Percentiles rank a stretch among this genome's conserved stretches.
These are phyloP conservation scores for Echeveria elegans DNA, from an alignment of 164 flowering plant species.

Conservation along the genomic window DNA sequence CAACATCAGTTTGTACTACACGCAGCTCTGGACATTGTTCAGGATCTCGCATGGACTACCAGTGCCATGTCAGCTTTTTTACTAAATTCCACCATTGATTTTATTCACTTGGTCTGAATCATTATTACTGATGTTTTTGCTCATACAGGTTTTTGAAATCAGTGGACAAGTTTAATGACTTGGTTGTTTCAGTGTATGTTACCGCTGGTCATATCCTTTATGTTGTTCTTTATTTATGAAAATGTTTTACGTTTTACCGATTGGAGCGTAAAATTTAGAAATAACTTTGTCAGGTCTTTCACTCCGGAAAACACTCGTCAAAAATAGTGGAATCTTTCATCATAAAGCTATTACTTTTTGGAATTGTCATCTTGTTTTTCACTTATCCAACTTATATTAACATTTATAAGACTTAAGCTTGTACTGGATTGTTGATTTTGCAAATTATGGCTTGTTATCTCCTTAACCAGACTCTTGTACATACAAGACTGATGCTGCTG, in stretches of 20 bases:
- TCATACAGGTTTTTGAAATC: constrained; percentile 77
- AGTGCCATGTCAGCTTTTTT: constrained; percentile 70
- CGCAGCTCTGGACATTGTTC: constrained; percentile 93
- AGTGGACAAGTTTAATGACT: constrained; percentile 79
- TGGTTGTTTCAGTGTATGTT: constrained; percentile 90
- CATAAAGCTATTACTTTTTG: not conserved
- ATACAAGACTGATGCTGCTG: constrained; percentile 93
- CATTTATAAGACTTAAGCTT: not conserved
- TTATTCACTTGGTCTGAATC: not conserved
- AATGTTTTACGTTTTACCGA: not conserved
- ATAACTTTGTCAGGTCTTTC: not conserved
- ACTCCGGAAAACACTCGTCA: not conserved
- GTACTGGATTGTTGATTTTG: not conserved
- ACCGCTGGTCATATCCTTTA: constrained; percentile 98
- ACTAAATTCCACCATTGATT: not conserved
- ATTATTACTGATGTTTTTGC: constrained; percentile 9
- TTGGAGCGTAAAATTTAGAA: not conserved
- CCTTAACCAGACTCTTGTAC: constrained; percentile 53
- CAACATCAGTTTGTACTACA: constrained; percentile 92
- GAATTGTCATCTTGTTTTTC: not conserved
- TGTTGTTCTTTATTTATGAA: not conserved
- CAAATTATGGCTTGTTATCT: constrained; percentile 14
- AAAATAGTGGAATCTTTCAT: not conserved
- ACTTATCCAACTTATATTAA: too few species aligned
- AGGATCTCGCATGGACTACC: constrained; percentile 96